A percentile compares a stretch with the other conserved stretches of the same genome.
phyloP scores from a whole-genome alignment of 306 rosid species.

The Hippophae gyantsensis region DNA sequence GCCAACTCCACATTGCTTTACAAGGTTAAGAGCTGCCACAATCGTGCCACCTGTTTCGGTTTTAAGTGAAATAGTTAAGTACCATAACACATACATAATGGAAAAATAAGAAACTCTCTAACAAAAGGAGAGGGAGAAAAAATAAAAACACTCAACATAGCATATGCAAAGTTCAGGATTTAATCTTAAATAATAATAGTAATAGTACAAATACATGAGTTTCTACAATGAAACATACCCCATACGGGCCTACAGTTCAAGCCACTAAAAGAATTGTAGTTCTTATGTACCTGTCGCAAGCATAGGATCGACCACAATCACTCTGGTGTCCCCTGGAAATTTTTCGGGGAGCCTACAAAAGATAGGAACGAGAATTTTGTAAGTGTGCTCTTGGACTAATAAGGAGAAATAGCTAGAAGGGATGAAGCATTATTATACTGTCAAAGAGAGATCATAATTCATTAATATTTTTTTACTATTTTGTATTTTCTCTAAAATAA shows the following conservation, averaged over 20 bases:
- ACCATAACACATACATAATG: neutral
- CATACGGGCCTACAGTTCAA: conserved; percentile 2
- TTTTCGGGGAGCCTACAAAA: conserved; percentile 63
- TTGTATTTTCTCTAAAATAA: too few species aligned
- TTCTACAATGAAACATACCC: too few species aligned
- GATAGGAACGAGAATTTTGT: conserved; percentile 1
- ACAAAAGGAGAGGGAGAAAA: too few species aligned
- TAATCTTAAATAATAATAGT: neutral
- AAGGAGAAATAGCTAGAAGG: neutral
- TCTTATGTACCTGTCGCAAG: conserved; percentile 65
- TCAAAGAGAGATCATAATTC: too few species aligned
- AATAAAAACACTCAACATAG: neutral
- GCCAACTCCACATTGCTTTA: conserved; percentile 63
- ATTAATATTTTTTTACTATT: too few species aligned
- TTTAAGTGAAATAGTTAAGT: neutral
- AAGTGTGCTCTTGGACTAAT: conserved; percentile 6
- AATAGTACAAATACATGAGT: too few species aligned
- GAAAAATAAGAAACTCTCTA: too few species aligned
- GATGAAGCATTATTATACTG: too few species aligned
- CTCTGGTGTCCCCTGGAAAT: conserved; percentile 66
- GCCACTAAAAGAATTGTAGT: conserved; percentile 9
- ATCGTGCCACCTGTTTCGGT: conserved; percentile 71
- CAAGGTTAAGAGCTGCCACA: conserved; percentile 59
- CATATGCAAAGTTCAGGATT: neutral
- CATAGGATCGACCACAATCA: conserved; percentile 88